Evolutionary conservation across 23 red algal genomes (phyloP).

Genomic region (Chondrus crispus): DNA sequence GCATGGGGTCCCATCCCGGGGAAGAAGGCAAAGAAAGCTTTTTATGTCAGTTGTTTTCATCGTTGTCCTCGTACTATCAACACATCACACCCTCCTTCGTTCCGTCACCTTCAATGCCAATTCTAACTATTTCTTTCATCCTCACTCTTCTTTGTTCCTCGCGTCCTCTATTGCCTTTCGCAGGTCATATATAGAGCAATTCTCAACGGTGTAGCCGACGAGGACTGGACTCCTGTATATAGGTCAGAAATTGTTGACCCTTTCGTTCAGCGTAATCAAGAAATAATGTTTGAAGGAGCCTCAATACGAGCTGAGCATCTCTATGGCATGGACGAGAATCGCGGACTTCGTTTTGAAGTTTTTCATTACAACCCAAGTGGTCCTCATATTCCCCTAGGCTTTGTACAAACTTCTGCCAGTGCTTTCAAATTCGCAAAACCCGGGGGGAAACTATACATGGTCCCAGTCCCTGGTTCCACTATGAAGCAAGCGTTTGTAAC

Average conservation of each 20-base stretch:
- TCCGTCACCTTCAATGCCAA: not conserved
- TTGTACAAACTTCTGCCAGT: slow-evolving; percentile 63
- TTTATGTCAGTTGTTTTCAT: slow-evolving; percentile 20
- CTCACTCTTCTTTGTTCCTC: not conserved
- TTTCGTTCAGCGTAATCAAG: not conserved
- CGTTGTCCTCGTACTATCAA: too few species aligned
- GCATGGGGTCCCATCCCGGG: slow-evolving; percentile 21
- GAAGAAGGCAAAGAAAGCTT: slow-evolving; percentile 25
- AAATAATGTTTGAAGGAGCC: slow-evolving; percentile 56
- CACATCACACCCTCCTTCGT: not conserved
- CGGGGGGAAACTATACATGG: slow-evolving; percentile 67
- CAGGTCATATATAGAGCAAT: slow-evolving; percentile 63
- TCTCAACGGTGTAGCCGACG: slow-evolving; percentile 65
- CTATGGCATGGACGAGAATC: slow-evolving; percentile 66
- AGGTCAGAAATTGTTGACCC: slow-evolving; percentile 58
- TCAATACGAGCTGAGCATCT: slow-evolving; percentile 61
- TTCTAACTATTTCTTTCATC: not conserved
- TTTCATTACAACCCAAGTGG: slow-evolving; percentile 58
- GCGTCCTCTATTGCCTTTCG: not conserved
- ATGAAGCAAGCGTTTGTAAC: slow-evolving; percentile 54
- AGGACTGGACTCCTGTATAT: slow-evolving; percentile 71
- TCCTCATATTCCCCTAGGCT: slow-evolving; percentile 53
- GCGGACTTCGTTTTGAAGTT: slow-evolving; percentile 50
- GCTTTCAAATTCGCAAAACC: slow-evolving; percentile 64
- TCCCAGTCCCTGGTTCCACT: slow-evolving; percentile 36